A percentile compares a stretch with the other conserved stretches of the same genome.
These are phyloP conservation scores for Phyllosticta citriasiana DNA, from an alignment of 2,329 filamentous ascomycete species.

Conservation along the genomic window DNA sequence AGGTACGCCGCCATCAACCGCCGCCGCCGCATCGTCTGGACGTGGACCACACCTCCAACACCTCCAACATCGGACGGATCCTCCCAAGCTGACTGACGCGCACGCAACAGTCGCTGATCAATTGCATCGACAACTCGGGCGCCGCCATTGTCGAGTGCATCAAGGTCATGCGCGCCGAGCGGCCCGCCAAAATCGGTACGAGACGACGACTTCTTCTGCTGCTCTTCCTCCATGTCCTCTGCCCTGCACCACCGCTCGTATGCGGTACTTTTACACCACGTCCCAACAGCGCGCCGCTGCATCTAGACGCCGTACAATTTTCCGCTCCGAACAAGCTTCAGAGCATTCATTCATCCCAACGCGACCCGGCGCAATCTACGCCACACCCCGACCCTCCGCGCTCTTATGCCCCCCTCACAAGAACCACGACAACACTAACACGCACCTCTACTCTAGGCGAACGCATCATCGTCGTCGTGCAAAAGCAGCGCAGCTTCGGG, in stretches of 20 bases:
- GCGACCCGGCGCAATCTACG: background rate
- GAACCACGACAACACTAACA: background rate
- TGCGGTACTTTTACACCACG: background rate
- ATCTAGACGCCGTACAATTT: background rate
- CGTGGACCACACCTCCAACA: too few relatives aligned
- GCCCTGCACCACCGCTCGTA: background rate
- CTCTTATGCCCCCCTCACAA: too few relatives aligned
- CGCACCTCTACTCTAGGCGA: conserved; percentile 53
- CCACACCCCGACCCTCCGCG: background rate
- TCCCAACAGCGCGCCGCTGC: background rate
- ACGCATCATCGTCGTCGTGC: conserved; percentile 92
- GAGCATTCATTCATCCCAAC: background rate
- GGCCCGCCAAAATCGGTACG: conserved; percentile 78
- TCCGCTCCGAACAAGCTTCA: background rate
- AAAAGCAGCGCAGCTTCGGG: conserved; percentile 78
- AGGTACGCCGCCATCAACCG: conserved; percentile 19
- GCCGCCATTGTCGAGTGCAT: conserved; percentile 95
- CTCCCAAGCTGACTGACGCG: conserved; percentile 1
- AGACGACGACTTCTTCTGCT: conserved; percentile 4
- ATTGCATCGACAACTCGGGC: conserved; percentile 99
- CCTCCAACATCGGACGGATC: background rate
- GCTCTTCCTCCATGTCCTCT: background rate
- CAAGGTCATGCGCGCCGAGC: conserved; percentile 84
- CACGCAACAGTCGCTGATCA: conserved; percentile 70
- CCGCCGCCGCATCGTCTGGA: background rate